Base-by-base conservation (phyloP, 1,284 basidiomycete genomes). In the Irpex rosettiformis region DNA sequence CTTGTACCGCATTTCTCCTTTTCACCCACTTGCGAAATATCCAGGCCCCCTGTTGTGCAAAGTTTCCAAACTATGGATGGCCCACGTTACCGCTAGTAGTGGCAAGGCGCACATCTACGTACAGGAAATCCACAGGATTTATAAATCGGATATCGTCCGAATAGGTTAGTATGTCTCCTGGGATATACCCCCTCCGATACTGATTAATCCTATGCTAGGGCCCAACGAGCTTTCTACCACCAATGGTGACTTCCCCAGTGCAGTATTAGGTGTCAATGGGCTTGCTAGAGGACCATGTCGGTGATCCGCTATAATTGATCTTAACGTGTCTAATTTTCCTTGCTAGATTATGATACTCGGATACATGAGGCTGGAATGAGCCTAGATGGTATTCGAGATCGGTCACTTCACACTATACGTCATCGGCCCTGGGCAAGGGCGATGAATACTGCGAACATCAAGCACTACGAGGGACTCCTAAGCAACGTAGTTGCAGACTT, bases 101-200 rank as follows among this genome's bases (percentile, higher is more conserved):
- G 57, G 60, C 5, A 58, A 58, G 40, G 16, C 57, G 25, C 56
- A 58, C 30, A 21, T 54, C 7, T 59, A 61, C 27, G 47, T 59
- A 7, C 43, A 52, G n/a, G 40, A 56, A n/a, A 40, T 63, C 21
- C 62, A 63, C 49, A 18, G 53, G 24, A 28, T 48, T 22, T 56
- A 61, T 37, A 58, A 61, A 4, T 49, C 48, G 11, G 60, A 63
- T 8, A 45, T 61, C n/a, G 55, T 63, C 13, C 51, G 62, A 1
- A 63, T 59, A 16, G 62, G 62, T 63, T 16, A 21, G 33, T 86
- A 18, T 28, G 16, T 25, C 21, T 57, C 22, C 7, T 22, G 37
- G 28, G 22, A 8, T 37, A 37, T 16, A 37, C 30, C 22, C 11
- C 7, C 8, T 21, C 24, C 27, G 6, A 52, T 18, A 8, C 7